Base-by-base conservation (phyloP, 2,329 filamentous ascomycete species). In the Fusarium secorum region DNA sequence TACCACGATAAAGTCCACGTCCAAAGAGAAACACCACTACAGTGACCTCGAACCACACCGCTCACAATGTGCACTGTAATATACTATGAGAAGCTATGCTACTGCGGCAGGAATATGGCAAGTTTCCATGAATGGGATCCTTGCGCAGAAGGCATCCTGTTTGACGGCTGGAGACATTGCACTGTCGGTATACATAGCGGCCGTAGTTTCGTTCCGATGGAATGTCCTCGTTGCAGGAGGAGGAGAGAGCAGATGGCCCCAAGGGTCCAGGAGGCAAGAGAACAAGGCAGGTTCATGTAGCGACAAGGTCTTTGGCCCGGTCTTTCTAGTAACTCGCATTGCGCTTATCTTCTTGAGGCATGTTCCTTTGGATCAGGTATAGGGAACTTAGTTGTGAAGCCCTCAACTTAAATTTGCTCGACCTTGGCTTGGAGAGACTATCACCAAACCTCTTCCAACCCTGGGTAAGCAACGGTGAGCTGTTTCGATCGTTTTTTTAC, bases 1-100 rank as follows among this genome's bases (percentile, higher is more conserved):
- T 18, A n/a, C 14, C 14, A 22, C 14, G 0, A 22, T 10, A 48
- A 4, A 10, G 1, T 0, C 2, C 2, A 7, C 7, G 0, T 14
- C 1, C 2, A 14, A 7, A 18, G 5, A 32, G 1, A 18, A 48
- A 14, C 11, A 14, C n/a, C n/a, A 2, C 2, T 14, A 5, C n/a
- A 22, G n/a, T 14, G 32, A 5, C 2, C 45, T 22, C 11, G 8
- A 18, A 18, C 1, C 7, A 7, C 1, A 3, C 2, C 11, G 1
- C 20, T 18, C n/a, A 13, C 7, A 0, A 32, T 49, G 28, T 33
- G 28, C 11, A 24, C 28, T 5, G n/a, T 49, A 13, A 33, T 33
- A 24, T 49, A 49, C 8, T 14, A 18, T 10, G 46, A 49, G 5
- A 32, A 18, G 15, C 28, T 7, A 3, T 49, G 45, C n/a, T 49